Percentiles rank a stretch among this genome's conserved stretches.
phyloP scores from a whole-genome alignment of 78 protist genomes.

The Dictyostelium citrinum region DNA sequence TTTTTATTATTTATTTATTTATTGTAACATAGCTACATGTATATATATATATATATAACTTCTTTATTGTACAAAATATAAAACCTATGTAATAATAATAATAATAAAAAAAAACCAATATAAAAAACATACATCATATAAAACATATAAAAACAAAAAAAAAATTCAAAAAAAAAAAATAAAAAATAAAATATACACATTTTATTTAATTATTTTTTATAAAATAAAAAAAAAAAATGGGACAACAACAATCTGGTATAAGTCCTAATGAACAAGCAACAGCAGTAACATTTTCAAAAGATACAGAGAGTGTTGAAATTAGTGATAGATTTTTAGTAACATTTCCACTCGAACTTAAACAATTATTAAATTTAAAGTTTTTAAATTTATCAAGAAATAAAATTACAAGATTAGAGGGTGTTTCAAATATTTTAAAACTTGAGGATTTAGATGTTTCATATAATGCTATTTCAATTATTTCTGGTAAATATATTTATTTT shows the following conservation, averaged over 20 bases:
- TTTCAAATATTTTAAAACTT: background rate
- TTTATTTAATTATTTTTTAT: too few species aligned
- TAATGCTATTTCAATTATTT: constrained; percentile 2
- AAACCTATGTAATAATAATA: background rate
- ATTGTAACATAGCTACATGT: background rate
- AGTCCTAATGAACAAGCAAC: background rate
- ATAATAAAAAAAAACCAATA: too few species aligned
- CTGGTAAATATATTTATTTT: constrained; percentile 2
- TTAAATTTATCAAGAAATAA: constrained; percentile 31
- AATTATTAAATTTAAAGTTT: background rate
- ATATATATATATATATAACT: background rate
- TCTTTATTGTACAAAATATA: background rate
- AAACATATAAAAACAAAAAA: background rate
- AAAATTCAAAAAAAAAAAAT: background rate
- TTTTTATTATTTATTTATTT: background rate
- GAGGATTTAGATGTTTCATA: constrained; percentile 71
- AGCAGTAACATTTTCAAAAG: constrained; percentile 17
- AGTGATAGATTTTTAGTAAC: constrained; percentile 24
- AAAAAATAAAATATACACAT: too few species aligned
- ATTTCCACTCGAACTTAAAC: constrained; percentile 38
- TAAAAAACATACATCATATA: too few species aligned
- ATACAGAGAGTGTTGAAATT: constrained; percentile 40
- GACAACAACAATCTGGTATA: constrained; percentile 2
- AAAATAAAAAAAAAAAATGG: background rate
- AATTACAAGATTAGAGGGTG: constrained; percentile 40